These are phyloP conservation scores for Gossypium armourianum DNA, from an alignment of 441 rosid genomes.

Conservation along the genomic window DNA sequence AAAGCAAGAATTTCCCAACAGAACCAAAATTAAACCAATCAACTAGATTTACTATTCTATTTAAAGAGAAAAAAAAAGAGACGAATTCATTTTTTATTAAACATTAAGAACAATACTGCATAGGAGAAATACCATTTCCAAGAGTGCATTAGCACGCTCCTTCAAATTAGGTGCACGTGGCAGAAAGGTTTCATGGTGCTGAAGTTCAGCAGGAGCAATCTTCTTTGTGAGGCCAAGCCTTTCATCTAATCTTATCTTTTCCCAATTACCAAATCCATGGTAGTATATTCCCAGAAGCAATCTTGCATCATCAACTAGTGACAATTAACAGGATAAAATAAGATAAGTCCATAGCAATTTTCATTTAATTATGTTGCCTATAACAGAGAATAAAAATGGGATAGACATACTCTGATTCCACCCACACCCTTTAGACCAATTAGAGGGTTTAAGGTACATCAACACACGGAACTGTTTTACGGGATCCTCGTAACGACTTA, in stretches of 20 bases:
- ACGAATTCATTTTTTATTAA: background rate
- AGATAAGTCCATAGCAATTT: background rate
- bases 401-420: constrained; percentile 79
- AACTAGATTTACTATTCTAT: background rate
- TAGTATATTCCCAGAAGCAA: constrained; percentile 80
- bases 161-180: constrained; percentile 94
- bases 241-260: constrained; percentile 81
- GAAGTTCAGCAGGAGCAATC: constrained; percentile 98
- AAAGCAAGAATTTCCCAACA: constrained; percentile 6
- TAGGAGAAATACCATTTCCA: constrained; percentile 61
- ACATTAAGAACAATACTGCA: constrained; percentile 20
- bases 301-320: constrained; percentile 90
- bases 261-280: constrained; percentile 98
- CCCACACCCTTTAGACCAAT: constrained; percentile 99
- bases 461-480: constrained; percentile 77
- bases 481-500: constrained; percentile 71
- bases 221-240: constrained; percentile 83
- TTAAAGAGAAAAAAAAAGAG: background rate
- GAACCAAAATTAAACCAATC: background rate
- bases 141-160: constrained; percentile 94
- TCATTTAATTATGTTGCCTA: background rate
- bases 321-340: constrained; percentile 15
- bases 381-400: background rate
- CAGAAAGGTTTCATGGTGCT: constrained; percentile 94
- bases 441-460: constrained; percentile 83